Evolutionary conservation across 768 basidiomycete species (phyloP), one percentile per base, ranked within the genome.

Genomic region (Hericium coralloides): DNA sequence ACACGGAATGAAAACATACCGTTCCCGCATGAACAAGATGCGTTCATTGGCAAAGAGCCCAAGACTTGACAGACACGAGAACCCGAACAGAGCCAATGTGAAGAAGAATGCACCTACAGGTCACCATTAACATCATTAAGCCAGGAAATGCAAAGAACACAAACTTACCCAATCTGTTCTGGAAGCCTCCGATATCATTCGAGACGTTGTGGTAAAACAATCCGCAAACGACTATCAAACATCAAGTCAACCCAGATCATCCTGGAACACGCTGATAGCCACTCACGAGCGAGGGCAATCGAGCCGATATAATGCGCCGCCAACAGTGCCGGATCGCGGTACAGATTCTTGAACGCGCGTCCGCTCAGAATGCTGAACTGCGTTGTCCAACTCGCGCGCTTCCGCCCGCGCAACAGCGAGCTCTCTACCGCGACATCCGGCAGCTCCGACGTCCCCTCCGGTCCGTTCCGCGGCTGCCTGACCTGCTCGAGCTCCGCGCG

Each of bases 1-100:
- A 48, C 22, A 37, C 10, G 26, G 6, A 53, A 36, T 18, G 26
- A 14, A 25, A 2, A 65, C 79, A 45, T 60, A 95, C 90, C 95
- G 79, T 71, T 99, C 97, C n/a, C 97, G 85, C 84, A 98, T 98
- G 75, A 98, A 99, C 51, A 99, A 72, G 57, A 98, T 85, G 47
- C 97, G 81, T 66, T 99, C 97, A 63, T 92, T 93, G 5, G 97
- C 91, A 67, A 99, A 98, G 52, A 97, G 72, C 3, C 92, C 90
- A 52, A 99, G 74, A 55, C 95, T 98, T 10, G 94, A 94, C 56
- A 99, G 72, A 67, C 93, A 95, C 4, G 95, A 95, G 73, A 99
- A 98, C 2, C 94, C 97, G 63, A 99, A 98, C 9, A 99, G 75
- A 1, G 94, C 86, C n/a, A 99, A 76, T 3, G 93, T 87, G 73